Percentiles rank a stretch among this genome's conserved stretches.
phyloP scores from a whole-genome alignment of 2,329 filamentous ascomycete species.

The Colletotrichum orbiculare region DNA sequence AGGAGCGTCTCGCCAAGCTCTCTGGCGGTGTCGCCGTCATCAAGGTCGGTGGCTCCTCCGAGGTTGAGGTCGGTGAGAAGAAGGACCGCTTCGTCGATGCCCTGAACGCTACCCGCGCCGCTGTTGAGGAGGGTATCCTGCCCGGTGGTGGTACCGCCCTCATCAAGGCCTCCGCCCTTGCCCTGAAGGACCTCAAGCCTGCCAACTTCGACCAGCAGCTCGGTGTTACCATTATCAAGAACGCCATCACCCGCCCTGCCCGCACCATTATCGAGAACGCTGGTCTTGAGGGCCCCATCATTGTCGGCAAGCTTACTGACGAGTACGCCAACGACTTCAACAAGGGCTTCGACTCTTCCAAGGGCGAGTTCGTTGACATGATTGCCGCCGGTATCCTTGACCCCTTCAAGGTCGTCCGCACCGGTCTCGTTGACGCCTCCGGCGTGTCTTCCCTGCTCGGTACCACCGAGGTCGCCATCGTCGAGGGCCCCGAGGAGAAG shows the following conservation, averaged over 20 bases:
- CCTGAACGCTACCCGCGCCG: slow-evolving; percentile 95
- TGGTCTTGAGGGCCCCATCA: slow-evolving; percentile 92
- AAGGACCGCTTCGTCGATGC: slow-evolving; percentile 99
- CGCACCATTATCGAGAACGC: slow-evolving; percentile 98
- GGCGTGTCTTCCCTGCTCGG: slow-evolving; percentile 97
- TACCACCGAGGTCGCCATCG: slow-evolving; percentile 97
- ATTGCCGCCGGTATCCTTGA: slow-evolving; percentile 96
- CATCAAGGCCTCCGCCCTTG: slow-evolving; percentile 95
- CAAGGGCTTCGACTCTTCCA: slow-evolving; percentile 96
- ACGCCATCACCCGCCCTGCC: slow-evolving; percentile 94
- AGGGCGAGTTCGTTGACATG: slow-evolving; percentile 99
- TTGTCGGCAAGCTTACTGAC: slow-evolving; percentile 97
- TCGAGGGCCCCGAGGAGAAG: slow-evolving; percentile 96
- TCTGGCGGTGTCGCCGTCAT: slow-evolving; percentile 99
- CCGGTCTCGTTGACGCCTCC: slow-evolving; percentile 91
- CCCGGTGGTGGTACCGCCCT: slow-evolving; percentile 98
- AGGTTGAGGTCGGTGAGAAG: slow-evolving; percentile 99
- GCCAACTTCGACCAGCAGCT: slow-evolving; percentile 99
- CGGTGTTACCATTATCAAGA: slow-evolving; percentile 97
- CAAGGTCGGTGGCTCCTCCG: slow-evolving; percentile 96
- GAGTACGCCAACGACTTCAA: slow-evolving; percentile 95
- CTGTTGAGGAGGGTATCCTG: slow-evolving; percentile 98
- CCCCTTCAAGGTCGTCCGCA: slow-evolving; percentile 99
- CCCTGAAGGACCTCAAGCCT: slow-evolving; percentile 83
- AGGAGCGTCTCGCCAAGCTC: slow-evolving; percentile 99